These are phyloP conservation scores for Boletus insuetus DNA, from an alignment of 768 basidiomycete species.

Conservation along the genomic window DNA sequence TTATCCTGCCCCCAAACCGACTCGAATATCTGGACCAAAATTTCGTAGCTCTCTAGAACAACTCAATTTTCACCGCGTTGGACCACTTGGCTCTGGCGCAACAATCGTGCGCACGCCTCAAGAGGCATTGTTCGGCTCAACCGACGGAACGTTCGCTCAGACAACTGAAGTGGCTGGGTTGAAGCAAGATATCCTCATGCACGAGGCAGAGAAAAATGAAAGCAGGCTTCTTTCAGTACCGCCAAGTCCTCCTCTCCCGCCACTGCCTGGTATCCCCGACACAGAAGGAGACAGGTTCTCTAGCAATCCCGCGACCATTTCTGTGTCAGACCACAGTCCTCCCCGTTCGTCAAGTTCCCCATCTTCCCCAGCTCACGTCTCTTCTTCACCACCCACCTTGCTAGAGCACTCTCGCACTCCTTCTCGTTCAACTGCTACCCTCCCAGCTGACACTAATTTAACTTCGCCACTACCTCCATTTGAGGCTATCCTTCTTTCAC, in stretches of 20 bases:
- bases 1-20: slow-evolving; percentile 36
- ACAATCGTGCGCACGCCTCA: slow-evolving; percentile 76
- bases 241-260: slow-evolving; percentile 51
- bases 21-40: slow-evolving; percentile 45
- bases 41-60: slow-evolving; percentile 33
- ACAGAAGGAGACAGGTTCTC: not conserved
- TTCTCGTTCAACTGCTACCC: slow-evolving; percentile 45
- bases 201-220: slow-evolving; percentile 16
- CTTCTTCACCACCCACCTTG: slow-evolving; percentile 34
- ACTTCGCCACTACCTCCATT: slow-evolving; percentile 57
- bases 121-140: slow-evolving; percentile 56
- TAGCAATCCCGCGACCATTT: slow-evolving; percentile 22
- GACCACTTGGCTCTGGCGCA: slow-evolving; percentile 66
- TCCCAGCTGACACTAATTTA: slow-evolving; percentile 44
- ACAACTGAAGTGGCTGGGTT: slow-evolving; percentile 11
- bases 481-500: slow-evolving; percentile 62
- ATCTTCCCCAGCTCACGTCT: slow-evolving; percentile 29
- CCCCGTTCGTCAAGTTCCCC: slow-evolving; percentile 34
- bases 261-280: slow-evolving; percentile 38
- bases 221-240: slow-evolving; percentile 28
- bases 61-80: slow-evolving; percentile 36
- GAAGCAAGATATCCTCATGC: slow-evolving; percentile 5
- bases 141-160: not conserved
- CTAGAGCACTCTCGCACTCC: slow-evolving; percentile 33
- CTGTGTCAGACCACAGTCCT: slow-evolving; percentile 27